Conservation (phyloP, 1,284 basidiomycete species). For the Abortiporus biennis region DNA sequence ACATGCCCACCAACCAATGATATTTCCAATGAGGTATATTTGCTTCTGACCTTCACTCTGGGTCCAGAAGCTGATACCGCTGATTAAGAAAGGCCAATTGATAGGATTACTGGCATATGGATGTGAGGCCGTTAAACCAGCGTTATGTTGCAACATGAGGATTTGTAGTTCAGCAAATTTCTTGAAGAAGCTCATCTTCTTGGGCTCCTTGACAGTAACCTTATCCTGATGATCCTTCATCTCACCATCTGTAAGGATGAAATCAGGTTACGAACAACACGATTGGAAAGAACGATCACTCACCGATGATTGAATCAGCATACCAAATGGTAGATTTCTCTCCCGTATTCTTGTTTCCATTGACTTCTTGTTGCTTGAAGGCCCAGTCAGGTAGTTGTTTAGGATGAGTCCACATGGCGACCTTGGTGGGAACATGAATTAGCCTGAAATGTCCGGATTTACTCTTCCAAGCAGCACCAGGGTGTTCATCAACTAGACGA, state of each 20-base stretch:
- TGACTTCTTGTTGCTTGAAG: constrained; percentile 95
- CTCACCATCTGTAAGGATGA: constrained; percentile 46
- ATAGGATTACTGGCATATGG: constrained; percentile 93
- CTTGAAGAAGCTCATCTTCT: constrained; percentile 85
- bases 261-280: constrained; percentile 6
- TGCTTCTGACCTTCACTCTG: constrained; percentile 80
- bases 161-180: constrained; percentile 94
- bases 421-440: constrained; percentile 85
- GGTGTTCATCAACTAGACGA: constrained; percentile 62
- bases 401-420: constrained; percentile 90
- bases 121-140: constrained; percentile 90
- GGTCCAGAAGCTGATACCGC: constrained; percentile 99
- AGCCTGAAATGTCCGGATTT: constrained; percentile 90
- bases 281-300: constrained; percentile 40
- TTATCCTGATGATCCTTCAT: constrained; percentile 46
- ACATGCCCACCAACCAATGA: constrained; percentile 93
- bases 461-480: constrained; percentile 83
- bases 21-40: constrained; percentile 95
- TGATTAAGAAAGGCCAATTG: constrained; percentile 97
- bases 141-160: constrained; percentile 97
- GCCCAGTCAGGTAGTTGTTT: constrained; percentile 92
- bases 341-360: constrained; percentile 90
- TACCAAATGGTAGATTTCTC: constrained; percentile 88
- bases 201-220: constrained; percentile 59
- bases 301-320: constrained; percentile 76